Base-by-base conservation (phyloP, 1,139 yeast species). In the Taiozyma sp. region DNA sequence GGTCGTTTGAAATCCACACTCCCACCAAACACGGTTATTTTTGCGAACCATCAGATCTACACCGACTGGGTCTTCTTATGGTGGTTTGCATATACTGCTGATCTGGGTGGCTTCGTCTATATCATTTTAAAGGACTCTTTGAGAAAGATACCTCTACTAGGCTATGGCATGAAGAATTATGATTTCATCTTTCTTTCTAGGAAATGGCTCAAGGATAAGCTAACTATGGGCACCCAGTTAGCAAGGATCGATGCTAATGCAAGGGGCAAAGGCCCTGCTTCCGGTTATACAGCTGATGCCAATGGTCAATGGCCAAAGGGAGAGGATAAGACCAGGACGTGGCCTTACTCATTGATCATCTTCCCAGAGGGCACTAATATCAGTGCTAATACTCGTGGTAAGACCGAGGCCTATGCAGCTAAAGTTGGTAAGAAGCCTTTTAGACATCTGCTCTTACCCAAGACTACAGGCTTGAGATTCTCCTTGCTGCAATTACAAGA, bases 291-390 rank as follows among this genome's bases (percentile, higher is more conserved):
- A 45, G 58, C 63, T 59, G 58, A 59, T 22, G 35, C 49, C 1
- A 49, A 51, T 1, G 51, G 53, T 5, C 26, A 59, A 14, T 76
- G 79, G 76, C 79, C 80, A 2, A 48, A 58, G 37, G 76, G 77
- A 2, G 57, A 56, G 4, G 63, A 69, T 35, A 57, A 65, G 8
- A 50, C 48, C 16, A 50, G 52, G 6, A 50, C 60, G 8, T 72
- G 75, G 75, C 75, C 76, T 7, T 83, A 80, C 57, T 72, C 72
- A 63, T 64, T 93, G 49, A 68, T 91, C 29, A 67, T 93, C 35
- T 93, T 85, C 68, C 99, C 99, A 1, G 99, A 93, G 67, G 99
- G 99, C 2, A 93, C 99, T 0, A 95, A 90, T 49, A 72, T 88
- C 53, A 83, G 95, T 40, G 73, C 73, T 13, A 76, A 80, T 56